Conservation (phyloP, 2,329 filamentous ascomycete species). For the Annulohypoxylon truncatum region DNA sequence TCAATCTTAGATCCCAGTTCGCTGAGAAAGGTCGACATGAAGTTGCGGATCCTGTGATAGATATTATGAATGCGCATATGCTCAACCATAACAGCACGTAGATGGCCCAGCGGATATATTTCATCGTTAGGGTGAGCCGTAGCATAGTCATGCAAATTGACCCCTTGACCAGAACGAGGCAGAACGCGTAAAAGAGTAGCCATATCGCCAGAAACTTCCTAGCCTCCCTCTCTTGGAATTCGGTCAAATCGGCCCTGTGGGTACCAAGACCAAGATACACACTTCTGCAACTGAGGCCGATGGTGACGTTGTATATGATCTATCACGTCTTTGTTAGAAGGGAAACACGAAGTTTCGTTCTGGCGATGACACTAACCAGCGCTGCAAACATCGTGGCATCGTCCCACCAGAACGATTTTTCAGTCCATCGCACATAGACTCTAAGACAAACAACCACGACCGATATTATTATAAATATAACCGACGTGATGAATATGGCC, state of each 20-base stretch:
- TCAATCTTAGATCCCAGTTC: constrained; percentile 15
- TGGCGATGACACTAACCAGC: constrained; percentile 21
- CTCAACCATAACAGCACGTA: constrained; percentile 10
- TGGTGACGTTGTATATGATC: constrained; percentile 11
- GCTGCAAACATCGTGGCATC: constrained; percentile 26
- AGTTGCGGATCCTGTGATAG: constrained; percentile 6
- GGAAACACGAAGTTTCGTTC: not conserved
- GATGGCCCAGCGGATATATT: constrained; percentile 12
- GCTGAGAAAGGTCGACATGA: constrained; percentile 13
- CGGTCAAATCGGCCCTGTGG: not conserved
- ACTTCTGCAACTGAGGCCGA: constrained; percentile 5
- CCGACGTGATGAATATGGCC: constrained; percentile 13
- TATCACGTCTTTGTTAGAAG: constrained; percentile 14
- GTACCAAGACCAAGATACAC: constrained; percentile 3
- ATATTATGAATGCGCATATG: constrained; percentile 6
- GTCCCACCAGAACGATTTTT: constrained; percentile 32
- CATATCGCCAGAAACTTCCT: constrained; percentile 24
- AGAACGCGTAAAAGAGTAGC: constrained; percentile 1
- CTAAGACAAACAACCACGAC: constrained; percentile 17
- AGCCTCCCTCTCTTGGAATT: not conserved
- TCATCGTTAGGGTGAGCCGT: constrained; percentile 20
- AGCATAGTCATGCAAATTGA: constrained; percentile 32
- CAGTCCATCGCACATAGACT: constrained; percentile 20
- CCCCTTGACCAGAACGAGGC: constrained; percentile 18
- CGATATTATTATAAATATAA: constrained; percentile 6